These are phyloP conservation scores for Leucoagaricus sp. DNA, from an alignment of 1,284 basidiomycete genomes.

Conservation along the genomic window DNA sequence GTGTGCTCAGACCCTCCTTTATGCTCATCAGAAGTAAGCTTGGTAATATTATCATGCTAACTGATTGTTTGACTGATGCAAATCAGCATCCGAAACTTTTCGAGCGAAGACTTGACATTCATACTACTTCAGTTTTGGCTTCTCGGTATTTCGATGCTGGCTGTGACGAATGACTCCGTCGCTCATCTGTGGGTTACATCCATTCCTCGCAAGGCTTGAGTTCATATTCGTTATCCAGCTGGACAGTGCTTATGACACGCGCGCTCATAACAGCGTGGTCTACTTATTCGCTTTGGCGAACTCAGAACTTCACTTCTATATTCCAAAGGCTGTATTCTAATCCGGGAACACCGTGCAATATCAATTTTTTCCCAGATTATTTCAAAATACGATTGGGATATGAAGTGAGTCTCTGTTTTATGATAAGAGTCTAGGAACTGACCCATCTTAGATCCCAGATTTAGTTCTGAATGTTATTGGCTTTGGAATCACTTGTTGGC, in stretches of 20 bases:
- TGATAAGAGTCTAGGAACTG: neutral
- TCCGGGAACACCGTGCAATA: constrained; percentile 45
- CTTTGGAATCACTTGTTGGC: constrained; percentile 40
- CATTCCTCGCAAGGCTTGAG: neutral
- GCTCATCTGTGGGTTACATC: constrained; percentile 47
- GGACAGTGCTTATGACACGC: constrained; percentile 51
- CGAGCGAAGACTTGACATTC: constrained; percentile 52
- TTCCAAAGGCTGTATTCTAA: constrained; percentile 41
- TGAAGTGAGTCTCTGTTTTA: constrained; percentile 36
- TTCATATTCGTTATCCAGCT: constrained; percentile 26
- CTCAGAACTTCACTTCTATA: constrained; percentile 26
- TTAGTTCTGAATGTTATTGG: constrained; percentile 46
- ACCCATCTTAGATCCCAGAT: constrained; percentile 44
- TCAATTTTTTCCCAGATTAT: constrained; percentile 48
- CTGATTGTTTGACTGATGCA: neutral
- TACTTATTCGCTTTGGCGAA: constrained; percentile 50
- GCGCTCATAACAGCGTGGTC: constrained; percentile 51
- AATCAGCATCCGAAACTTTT: constrained; percentile 45
- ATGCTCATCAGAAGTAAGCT: constrained; percentile 16
- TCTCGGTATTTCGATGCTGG: constrained; percentile 52
- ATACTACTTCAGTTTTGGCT: constrained; percentile 61
- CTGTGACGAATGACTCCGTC: constrained; percentile 51
- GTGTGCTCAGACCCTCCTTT: constrained; percentile 16
- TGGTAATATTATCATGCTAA: neutral
- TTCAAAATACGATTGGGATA: constrained; percentile 41